Conservation (phyloP, 2,329 filamentous ascomycete species). For the Cucurbitaria berberidis region DNA sequence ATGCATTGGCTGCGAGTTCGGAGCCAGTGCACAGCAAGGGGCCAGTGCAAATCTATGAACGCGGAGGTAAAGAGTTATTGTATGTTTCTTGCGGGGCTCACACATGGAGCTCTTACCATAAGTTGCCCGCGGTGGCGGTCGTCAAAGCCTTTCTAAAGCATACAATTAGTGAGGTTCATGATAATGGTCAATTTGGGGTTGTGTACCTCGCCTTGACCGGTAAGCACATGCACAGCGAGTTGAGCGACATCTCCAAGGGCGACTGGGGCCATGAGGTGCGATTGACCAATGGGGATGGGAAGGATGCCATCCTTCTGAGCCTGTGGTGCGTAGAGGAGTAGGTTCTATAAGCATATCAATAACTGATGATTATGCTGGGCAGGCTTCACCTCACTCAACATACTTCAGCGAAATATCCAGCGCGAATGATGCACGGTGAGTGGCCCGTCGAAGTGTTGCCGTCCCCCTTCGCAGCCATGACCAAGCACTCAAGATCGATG, state of each 20-base stretch:
- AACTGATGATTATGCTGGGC: neutral
- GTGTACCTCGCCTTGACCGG: conserved; percentile 49
- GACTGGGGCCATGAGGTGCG: conserved; percentile 57
- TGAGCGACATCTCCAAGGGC: conserved; percentile 58
- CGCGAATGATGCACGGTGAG: conserved; percentile 54
- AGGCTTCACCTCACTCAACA: neutral
- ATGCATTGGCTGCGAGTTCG: conserved; percentile 56
- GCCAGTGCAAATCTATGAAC: conserved; percentile 51
- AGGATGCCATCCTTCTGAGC: conserved; percentile 54
- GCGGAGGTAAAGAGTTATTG: neutral
- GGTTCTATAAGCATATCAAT: conserved; percentile 44
- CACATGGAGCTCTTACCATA: conserved; percentile 40
- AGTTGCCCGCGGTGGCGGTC: conserved; percentile 60
- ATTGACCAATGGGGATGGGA: conserved; percentile 55
- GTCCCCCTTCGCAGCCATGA: conserved; percentile 55
- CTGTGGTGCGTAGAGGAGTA: conserved; percentile 57
- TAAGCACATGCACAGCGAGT: conserved; percentile 57
- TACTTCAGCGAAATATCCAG: conserved; percentile 7
- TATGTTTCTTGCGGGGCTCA: neutral
- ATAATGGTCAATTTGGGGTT: neutral
- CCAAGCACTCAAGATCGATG: conserved; percentile 56
- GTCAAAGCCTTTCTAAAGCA: conserved; percentile 54
- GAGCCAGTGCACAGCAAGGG: conserved; percentile 56
- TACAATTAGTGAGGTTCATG: neutral
- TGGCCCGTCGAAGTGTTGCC: conserved; percentile 38